These are phyloP conservation scores for Thermoascus crustaceus DNA, from an alignment of 2,329 filamentous ascomycete species.

Conservation along the genomic window DNA sequence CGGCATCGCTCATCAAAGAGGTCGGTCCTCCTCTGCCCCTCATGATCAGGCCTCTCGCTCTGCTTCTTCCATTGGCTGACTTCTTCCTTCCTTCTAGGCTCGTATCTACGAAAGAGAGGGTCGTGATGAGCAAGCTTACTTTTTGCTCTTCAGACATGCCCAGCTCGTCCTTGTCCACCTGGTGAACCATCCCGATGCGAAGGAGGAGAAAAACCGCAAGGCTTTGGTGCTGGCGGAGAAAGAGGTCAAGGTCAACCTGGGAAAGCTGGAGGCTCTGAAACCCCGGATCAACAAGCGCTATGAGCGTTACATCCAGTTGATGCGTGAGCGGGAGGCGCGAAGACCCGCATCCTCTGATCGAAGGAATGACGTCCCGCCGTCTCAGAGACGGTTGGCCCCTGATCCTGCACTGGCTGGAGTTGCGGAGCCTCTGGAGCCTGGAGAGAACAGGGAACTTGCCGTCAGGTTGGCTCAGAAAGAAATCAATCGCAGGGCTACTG, in stretches of 20 bases:
- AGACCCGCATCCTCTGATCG: constrained; percentile 19
- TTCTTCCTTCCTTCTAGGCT: constrained; percentile 47
- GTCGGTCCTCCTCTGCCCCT: constrained; percentile 43
- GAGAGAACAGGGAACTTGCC: constrained; percentile 65
- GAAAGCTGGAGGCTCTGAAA: constrained; percentile 68
- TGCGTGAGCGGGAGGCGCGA: constrained; percentile 38
- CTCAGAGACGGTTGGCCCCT: constrained; percentile 12
- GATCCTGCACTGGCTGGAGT: constrained; percentile 56
- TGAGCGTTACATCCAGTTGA: constrained; percentile 55
- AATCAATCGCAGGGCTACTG: constrained; percentile 57
- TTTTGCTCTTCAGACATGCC: constrained; percentile 84
- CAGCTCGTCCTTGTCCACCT: constrained; percentile 72
- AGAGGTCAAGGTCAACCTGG: constrained; percentile 56
- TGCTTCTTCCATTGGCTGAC: constrained; percentile 1
- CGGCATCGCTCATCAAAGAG: constrained; percentile 71
- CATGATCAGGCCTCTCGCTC: constrained; percentile 1
- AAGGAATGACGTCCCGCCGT: constrained; percentile 6
- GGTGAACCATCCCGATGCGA: constrained; percentile 66
- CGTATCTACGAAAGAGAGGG: constrained; percentile 76
- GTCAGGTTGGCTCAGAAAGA: constrained; percentile 68
- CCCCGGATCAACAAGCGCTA: constrained; percentile 66
- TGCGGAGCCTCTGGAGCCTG: constrained; percentile 57
- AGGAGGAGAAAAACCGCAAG: constrained; percentile 51
- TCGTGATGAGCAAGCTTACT: constrained; percentile 79
- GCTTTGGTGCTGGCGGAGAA: constrained; percentile 50